phyloP scores from a whole-genome alignment of 2,329 filamentous ascomycete species.

The Cadophora gregata region DNA sequence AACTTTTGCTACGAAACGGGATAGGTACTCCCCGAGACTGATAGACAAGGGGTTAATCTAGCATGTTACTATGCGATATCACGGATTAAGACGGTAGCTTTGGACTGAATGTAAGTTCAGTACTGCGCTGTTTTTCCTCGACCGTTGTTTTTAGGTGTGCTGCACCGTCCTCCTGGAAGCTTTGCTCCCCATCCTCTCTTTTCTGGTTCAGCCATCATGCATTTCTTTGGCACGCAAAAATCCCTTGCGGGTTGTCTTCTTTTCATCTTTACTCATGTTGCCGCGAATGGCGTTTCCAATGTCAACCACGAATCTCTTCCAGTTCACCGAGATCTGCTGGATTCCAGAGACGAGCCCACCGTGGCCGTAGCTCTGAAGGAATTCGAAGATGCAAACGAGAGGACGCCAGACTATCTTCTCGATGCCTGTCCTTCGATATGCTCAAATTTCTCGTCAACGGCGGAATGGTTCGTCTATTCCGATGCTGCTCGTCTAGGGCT shows the following conservation, averaged over 20 bases:
- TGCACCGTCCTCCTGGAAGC: not conserved
- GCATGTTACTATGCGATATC: not conserved
- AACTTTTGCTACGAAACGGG: not conserved
- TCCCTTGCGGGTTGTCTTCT: not conserved
- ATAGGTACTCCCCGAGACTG: not conserved
- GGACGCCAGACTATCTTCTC: conserved; percentile 3
- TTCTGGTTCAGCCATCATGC: not conserved
- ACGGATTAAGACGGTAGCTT: not conserved
- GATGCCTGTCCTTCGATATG: conserved; percentile 1
- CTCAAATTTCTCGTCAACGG: not conserved
- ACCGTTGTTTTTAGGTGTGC: not conserved
- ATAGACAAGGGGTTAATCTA: not conserved
- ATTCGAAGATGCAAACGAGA: not conserved
- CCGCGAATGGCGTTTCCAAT: not conserved
- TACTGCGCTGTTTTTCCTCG: not conserved
- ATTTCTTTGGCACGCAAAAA: not conserved
- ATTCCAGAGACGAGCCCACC: not conserved
- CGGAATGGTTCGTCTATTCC: conserved; percentile 13
- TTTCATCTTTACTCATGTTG: not conserved
- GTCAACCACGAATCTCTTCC: not conserved
- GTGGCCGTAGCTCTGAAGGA: not conserved
- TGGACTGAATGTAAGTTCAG: not conserved
- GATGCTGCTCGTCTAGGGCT: conserved; percentile 5
- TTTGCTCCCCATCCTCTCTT: not conserved
- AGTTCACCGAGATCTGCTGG: not conserved